Evolutionary conservation across 75 land plant genomes (phyloP), one percentile per base, ranked within the genome.

Genomic region (Azolla pinnata): DNA sequence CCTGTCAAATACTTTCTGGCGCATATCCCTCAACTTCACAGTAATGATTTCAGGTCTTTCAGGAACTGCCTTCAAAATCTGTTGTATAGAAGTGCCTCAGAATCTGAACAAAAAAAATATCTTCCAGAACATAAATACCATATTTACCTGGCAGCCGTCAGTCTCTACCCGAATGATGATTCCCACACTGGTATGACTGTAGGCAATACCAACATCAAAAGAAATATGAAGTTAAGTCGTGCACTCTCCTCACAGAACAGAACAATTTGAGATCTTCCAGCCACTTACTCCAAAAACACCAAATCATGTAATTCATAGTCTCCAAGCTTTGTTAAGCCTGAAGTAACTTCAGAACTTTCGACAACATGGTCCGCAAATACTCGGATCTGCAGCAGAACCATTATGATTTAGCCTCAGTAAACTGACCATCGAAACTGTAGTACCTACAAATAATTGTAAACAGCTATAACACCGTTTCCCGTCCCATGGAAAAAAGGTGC

Each of bases 251-350:
- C n/a, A n/a, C n/a, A n/a, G n/a, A n/a, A n/a, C n/a, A n/a, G n/a
- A n/a, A n/a, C n/a, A n/a, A n/a, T n/a, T n/a, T n/a, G n/a, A 21
- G 27, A 21, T 26, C 28, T 2, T 35, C 21, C 9, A 21, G 52
- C 12, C 18, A 69, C 90, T 76, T 67, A 92, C 97, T 92, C 87
- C 1, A 92, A 79, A 29, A 73, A 59, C 24, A 92, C 93, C 63
- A 92, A 90, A 67, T 92, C 97, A 63, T 85, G 97, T 10, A 92
- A 67, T 61, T 92, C 96, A 70, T 79, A 92, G 27, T 88, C 90
- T 33, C 96, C 96, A 44, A 93, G 76, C 57, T 67, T 80, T 0
- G 90, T 89, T 9, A 85, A 42, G 27, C 98, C 98, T 24, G 86
- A 60, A 16, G 96, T 85, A 12, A 89, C 81, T 68, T 88, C 98